Evolutionary conservation across 2,329 filamentous ascomycete species (phyloP).

Genomic region (Pseudocercospora vitis): DNA sequence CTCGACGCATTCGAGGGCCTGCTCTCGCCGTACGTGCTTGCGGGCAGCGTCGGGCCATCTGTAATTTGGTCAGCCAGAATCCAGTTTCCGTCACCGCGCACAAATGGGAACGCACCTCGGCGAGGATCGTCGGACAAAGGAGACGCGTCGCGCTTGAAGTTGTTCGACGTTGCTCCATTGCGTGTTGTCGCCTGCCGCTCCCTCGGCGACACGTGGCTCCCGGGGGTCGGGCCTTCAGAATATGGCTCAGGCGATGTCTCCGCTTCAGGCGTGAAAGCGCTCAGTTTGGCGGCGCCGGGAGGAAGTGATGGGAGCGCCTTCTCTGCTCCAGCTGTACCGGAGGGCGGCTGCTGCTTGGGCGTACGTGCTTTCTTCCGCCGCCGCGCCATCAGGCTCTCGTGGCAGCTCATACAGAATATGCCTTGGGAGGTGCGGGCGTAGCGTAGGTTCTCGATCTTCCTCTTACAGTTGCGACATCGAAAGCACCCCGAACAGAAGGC

Average conservation of each 20-base stretch:
- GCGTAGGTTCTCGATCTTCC: conserved; percentile 95
- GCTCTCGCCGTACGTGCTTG: conserved; percentile 75
- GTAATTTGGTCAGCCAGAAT: conserved; percentile 22
- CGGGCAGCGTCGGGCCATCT: conserved; percentile 69
- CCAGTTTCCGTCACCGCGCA: conserved; percentile 29
- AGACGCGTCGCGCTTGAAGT: conserved; percentile 37
- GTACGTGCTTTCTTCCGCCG: conserved; percentile 79
- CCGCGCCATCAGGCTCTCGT: conserved; percentile 93
- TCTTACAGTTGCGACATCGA: conserved; percentile 95
- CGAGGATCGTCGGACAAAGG: conserved; percentile 38
- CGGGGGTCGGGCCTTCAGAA: conserved; percentile 68
- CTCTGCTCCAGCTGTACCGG: conserved; percentile 50
- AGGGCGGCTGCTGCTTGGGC: conserved; percentile 56
- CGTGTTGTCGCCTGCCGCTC: conserved; percentile 29
- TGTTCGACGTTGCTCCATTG: conserved; percentile 31
- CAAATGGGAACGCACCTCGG: conserved; percentile 35
- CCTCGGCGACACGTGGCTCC: conserved; percentile 55
- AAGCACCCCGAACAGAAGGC: conserved; percentile 98
- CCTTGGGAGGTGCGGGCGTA: conserved; percentile 97
- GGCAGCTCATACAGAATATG: conserved; percentile 99
- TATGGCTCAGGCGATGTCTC: conserved; percentile 59
- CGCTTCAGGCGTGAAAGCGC: conserved; percentile 58
- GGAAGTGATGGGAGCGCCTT: conserved; percentile 92
- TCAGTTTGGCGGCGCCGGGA: conserved; percentile 66
- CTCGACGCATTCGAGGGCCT: conserved; percentile 69